Evolutionary conservation across 1,284 basidiomycete species (phyloP).

Genomic region (Tilletia horrida): DNA sequence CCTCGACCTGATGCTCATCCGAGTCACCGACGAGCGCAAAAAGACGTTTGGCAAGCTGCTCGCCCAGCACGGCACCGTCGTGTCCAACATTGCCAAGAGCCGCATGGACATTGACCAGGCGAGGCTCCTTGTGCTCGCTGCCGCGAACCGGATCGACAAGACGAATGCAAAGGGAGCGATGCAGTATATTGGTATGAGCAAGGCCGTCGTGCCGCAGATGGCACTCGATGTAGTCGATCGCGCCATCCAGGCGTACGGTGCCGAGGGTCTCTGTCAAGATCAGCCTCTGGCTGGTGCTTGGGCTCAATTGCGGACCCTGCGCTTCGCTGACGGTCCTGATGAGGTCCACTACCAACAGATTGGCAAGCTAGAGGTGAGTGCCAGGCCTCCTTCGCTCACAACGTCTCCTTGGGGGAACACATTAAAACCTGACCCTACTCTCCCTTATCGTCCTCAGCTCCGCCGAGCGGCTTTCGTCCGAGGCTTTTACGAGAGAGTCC

Average conservation of each 20-base stretch:
- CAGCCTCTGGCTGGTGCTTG: conserved; percentile 74
- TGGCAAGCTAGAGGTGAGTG: conserved; percentile 68
- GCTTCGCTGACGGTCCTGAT: conserved; percentile 45
- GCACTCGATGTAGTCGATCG: conserved; percentile 83
- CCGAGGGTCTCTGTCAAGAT: conserved; percentile 90
- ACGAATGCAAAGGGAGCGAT: conserved; percentile 86
- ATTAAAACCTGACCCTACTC: no score
- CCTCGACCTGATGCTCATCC: conserved; percentile 79
- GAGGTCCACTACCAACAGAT: conserved; percentile 92
- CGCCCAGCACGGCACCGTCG: conserved; percentile 86
- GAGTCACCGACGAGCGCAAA: conserved; percentile 83
- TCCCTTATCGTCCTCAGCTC: conserved; percentile 3
- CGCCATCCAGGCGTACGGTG: conserved; percentile 84
- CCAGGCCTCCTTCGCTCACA: not conserved
- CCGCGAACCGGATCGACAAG: conserved; percentile 91
- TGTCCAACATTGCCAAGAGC: conserved; percentile 84
- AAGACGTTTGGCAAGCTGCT: conserved; percentile 92
- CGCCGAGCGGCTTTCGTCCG: conserved; percentile 38
- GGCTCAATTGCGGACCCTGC: conserved; percentile 71
- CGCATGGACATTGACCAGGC: conserved; percentile 88
- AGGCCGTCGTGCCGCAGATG: conserved; percentile 81
- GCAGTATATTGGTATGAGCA: conserved; percentile 95
- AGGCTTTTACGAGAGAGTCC: conserved; percentile 33
- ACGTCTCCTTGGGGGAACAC: no score
- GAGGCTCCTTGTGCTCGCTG: conserved; percentile 81